These are phyloP conservation scores for Paraphaeosphaeria minitans DNA, from an alignment of 2,329 filamentous ascomycete genomes.

Conservation along the genomic window DNA sequence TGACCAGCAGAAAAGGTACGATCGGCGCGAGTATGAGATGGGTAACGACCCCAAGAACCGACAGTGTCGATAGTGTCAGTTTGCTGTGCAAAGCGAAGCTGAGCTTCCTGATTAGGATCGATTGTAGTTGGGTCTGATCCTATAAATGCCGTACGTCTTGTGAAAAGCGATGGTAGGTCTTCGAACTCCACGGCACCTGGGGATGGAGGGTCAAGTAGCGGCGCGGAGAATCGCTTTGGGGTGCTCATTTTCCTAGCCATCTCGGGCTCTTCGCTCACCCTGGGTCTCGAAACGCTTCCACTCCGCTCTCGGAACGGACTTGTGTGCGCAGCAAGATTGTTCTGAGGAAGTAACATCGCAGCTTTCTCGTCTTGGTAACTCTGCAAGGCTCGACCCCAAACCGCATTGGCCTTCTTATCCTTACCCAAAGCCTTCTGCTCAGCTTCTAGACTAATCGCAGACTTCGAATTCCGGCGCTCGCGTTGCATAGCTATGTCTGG, in stretches of 20 bases:
- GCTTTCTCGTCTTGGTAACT: slow-evolving; percentile 43
- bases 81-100: slow-evolving; percentile 33
- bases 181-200: neutral
- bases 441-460: slow-evolving; percentile 35
- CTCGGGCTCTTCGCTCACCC: neutral
- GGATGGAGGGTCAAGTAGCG: slow-evolving; percentile 8
- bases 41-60: slow-evolving; percentile 54
- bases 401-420: slow-evolving; percentile 28
- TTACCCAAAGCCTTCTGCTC: slow-evolving; percentile 34
- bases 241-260: neutral
- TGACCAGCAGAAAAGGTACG: slow-evolving; percentile 48
- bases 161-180: slow-evolving; percentile 1
- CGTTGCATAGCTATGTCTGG: slow-evolving; percentile 18
- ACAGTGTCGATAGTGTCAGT: slow-evolving; percentile 31
- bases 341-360: slow-evolving; percentile 39
- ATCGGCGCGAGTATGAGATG: slow-evolving; percentile 51
- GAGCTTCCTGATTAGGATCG: slow-evolving; percentile 17
- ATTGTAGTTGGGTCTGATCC: slow-evolving; percentile 13
- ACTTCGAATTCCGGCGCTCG: slow-evolving; percentile 37
- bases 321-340: slow-evolving; percentile 33
- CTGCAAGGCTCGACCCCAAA: slow-evolving; percentile 46
- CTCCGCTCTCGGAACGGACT: slow-evolving; percentile 43
- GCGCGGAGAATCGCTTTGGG: slow-evolving; percentile 20
- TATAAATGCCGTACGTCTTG: slow-evolving; percentile 29
- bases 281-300: slow-evolving; percentile 21